Conservation (phyloP, 106 monocot species). For the Dendrobium chrysotoxum region DNA sequence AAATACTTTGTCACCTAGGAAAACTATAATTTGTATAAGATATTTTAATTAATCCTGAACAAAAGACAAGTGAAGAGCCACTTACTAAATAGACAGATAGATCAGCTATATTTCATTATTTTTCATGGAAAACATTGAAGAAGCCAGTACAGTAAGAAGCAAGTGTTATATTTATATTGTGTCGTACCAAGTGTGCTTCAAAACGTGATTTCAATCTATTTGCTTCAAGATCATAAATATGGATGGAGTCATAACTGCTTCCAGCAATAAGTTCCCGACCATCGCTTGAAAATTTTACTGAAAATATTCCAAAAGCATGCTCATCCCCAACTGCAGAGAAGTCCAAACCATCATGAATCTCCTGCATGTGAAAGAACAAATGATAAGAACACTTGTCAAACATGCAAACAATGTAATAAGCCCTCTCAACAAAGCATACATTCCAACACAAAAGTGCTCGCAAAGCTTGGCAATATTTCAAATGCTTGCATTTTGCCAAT, state of each 20-base stretch:
- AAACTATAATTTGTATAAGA: not conserved
- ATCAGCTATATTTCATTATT: not conserved
- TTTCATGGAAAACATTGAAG: not conserved
- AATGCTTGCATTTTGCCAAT: not conserved
- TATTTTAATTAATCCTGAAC: not conserved
- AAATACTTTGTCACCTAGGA: not conserved
- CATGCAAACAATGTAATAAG: not conserved
- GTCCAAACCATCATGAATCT: constrained; percentile 81
- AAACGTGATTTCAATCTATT: constrained; percentile 48
- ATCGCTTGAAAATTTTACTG: constrained; percentile 83
- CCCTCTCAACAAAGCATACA: not conserved
- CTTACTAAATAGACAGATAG: not conserved
- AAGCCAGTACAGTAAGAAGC: not conserved
- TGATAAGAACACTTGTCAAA: not conserved
- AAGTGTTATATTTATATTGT: not conserved
- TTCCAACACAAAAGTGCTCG: not conserved
- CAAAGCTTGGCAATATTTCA: not conserved
- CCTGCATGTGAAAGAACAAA: constrained; percentile 35
- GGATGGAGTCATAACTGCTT: constrained; percentile 58
- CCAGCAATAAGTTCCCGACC: constrained; percentile 91
- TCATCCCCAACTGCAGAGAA: constrained; percentile 37
- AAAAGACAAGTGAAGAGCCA: not conserved
- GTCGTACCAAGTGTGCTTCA: constrained; percentile 50
- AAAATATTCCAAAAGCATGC: constrained; percentile 68
- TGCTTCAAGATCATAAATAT: constrained; percentile 74